Base-by-base conservation (phyloP, 306 rosid species). In the Cucumis melo region DNA sequence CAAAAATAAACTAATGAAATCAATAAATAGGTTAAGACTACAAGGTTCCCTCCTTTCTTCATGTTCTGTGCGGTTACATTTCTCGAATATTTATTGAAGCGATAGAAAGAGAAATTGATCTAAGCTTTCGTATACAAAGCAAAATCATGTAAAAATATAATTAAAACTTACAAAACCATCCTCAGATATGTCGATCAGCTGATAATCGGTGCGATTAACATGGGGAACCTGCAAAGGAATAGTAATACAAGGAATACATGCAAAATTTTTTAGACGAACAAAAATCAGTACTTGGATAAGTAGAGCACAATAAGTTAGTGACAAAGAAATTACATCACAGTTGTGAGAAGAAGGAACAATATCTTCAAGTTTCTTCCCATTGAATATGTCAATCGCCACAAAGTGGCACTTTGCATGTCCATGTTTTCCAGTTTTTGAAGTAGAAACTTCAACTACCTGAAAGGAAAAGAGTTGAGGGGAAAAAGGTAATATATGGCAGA, bases 401-500 rank as follows among this genome's bases (percentile, higher is more conserved):
- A 90, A 90, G 86, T 90, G 96, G 51, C 96, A 88, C 80, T 88
- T 90, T 7, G 96, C 92, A 73, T 87, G 92, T 74, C 91, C 96
- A 42, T 87, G 96, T 88, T 88, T 90, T 24, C 92, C 92, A 6
- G 92, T 87, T 76, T 88, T 88, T 48, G 92, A 90, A 10, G 92
- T 90, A 57, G 96, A 90, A 80, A 90, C 96, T 81, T 87, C 86
- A 29, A 87, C 90, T 68, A 87, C 86, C 88, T 87, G 82, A 58
- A 63, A 12, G 27, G 46, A 15, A 53, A 29, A 17, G 63, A 19
- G 8, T 54, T 12, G 15, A 7, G 63, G 10, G 34, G 17, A 32
- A 70, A 70, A 14, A 7, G 5, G 7, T 44, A 12, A 13, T 8
- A 64, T 36, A 34, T 16, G 44, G 44, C 44, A 32, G 19, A 46